Conservation (phyloP, 1,284 basidiomycete genomes). For the Trichosporon ovoides region DNA sequence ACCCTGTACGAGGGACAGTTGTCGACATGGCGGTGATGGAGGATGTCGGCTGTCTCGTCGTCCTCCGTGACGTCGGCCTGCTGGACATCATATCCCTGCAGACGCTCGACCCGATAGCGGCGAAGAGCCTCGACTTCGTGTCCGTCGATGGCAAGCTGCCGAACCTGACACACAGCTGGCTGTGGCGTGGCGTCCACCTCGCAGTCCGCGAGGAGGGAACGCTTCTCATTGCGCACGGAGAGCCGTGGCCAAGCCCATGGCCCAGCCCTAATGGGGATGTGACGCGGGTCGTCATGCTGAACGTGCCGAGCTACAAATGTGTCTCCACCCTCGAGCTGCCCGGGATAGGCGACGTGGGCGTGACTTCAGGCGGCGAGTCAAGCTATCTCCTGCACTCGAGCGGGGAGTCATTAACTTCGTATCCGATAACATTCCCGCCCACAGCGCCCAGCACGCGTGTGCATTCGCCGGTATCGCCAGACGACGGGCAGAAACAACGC, state of each 20-base stretch:
- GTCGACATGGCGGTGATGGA: conserved; percentile 34
- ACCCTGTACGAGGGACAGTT: conserved; percentile 29
- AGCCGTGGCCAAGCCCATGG: conserved; percentile 38
- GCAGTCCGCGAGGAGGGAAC: conserved; percentile 21
- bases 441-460: conserved; percentile 2
- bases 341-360: conserved; percentile 35
- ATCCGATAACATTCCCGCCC: conserved; percentile 31
- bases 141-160: background rate
- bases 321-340: conserved; percentile 38
- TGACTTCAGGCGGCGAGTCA: conserved; percentile 17
- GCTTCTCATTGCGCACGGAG: conserved; percentile 31
- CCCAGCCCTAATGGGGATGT: conserved; percentile 42
- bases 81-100: conserved; percentile 35
- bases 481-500: background rate
- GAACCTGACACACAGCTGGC: conserved; percentile 31
- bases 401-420: conserved; percentile 30
- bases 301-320: conserved; percentile 13
- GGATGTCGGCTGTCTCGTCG: conserved; percentile 25
- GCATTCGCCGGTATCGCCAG: background rate
- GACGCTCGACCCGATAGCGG: conserved; percentile 18
- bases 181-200: conserved; percentile 35
- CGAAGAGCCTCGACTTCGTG: conserved; percentile 15
- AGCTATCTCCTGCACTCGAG: conserved; percentile 37
- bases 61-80: conserved; percentile 37
- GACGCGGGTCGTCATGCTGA: conserved; percentile 35